phyloP scores from a whole-genome alignment of 257 asterid species.

The Osmanthus fragrans region DNA sequence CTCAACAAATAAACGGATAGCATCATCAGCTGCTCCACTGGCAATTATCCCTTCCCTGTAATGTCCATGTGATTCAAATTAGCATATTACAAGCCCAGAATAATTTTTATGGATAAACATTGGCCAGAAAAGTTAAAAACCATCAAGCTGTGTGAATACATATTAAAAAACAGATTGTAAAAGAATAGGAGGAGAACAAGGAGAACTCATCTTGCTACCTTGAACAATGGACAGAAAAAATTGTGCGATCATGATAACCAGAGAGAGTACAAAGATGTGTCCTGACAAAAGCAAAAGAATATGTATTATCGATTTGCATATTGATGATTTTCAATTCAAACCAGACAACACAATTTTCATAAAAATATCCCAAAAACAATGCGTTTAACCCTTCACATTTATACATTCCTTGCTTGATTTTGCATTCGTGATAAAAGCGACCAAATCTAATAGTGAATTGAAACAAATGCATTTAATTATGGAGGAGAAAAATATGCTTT shows the following conservation, averaged over 20 bases:
- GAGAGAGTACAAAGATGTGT: conserved; percentile 67
- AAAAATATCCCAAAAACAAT: neutral
- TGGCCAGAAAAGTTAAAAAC: neutral
- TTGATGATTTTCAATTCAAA: neutral
- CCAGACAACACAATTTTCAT: neutral
- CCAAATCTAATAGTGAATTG: neutral
- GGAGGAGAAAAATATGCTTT: neutral
- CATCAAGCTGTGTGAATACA: neutral
- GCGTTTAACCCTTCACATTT: neutral
- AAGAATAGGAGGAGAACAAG: conserved; percentile 11
- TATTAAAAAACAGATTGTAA: neutral
- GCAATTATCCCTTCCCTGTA: conserved; percentile 28
- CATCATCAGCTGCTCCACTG: too few species aligned
- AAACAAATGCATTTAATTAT: neutral
- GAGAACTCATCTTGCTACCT: conserved; percentile 44
- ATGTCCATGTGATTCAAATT: conserved; percentile 22
- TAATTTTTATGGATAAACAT: conserved; percentile 3
- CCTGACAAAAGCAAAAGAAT: conserved; percentile 54
- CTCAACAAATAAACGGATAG: conserved; percentile 32
- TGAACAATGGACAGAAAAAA: conserved; percentile 91
- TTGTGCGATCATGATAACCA: conserved; percentile 90
- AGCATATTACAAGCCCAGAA: conserved; percentile 2
- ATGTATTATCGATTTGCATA: conserved; percentile 20
- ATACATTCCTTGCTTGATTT: too few species aligned
- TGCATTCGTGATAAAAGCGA: neutral